Evolutionary conservation across 768 basidiomycete genomes (phyloP).

Genomic region (Galerina marginata): DNA sequence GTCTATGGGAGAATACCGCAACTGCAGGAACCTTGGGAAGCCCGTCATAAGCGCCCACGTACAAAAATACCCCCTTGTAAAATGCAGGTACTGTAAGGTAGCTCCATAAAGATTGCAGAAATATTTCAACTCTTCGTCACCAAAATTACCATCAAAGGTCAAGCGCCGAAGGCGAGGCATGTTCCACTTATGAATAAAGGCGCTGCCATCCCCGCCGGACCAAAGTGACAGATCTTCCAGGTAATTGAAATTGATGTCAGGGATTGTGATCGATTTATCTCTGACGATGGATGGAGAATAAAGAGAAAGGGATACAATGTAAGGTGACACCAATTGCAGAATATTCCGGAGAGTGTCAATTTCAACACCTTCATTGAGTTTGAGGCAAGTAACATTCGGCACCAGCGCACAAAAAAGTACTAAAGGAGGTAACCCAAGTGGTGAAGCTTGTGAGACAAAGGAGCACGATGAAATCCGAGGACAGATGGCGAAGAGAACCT

Average conservation of each 20-base stretch:
- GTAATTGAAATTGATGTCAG: not conserved
- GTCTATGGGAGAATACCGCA: not conserved
- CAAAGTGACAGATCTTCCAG: not conserved
- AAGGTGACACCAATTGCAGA: not conserved
- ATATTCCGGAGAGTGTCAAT: not conserved
- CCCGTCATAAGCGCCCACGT: not conserved
- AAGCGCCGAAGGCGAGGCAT: not conserved
- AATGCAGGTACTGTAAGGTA: not conserved
- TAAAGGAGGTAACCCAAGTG: not conserved
- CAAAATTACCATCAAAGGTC: not conserved
- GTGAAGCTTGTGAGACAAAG: not conserved
- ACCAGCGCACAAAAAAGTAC: not conserved
- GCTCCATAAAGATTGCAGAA: slow-evolving; percentile 3
- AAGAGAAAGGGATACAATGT: slow-evolving; percentile 6
- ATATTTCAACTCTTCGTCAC: not conserved
- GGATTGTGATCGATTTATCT: not conserved
- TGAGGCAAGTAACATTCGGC: not conserved
- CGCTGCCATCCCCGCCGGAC: not conserved
- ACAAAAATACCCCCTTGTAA: not conserved
- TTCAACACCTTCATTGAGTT: not conserved
- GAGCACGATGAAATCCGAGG: slow-evolving; percentile 6
- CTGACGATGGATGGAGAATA: not conserved
- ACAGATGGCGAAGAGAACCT: not conserved
- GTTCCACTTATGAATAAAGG: not conserved
- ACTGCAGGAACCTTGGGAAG: not conserved